Conservation (phyloP, 1,284 basidiomycete genomes). For the Kalmanozyma brasiliensis region DNA sequence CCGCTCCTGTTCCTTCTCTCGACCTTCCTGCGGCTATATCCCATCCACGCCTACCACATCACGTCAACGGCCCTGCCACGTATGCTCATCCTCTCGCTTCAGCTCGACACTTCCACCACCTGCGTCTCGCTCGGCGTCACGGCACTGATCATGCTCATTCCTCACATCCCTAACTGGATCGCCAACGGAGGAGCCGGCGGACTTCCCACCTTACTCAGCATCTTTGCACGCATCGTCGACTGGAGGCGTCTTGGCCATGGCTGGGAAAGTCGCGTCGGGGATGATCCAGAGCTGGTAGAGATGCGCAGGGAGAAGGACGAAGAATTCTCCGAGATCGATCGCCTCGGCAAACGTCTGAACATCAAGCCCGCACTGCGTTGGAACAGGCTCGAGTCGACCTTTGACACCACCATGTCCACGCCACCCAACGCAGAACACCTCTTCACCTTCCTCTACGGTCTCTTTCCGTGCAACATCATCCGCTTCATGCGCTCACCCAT, state of each 20-base stretch:
- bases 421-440: slow-evolving; percentile 62
- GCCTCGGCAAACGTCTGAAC: slow-evolving; percentile 55
- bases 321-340: slow-evolving; percentile 51
- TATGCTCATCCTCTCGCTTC: slow-evolving; percentile 52
- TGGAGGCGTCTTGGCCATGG: slow-evolving; percentile 55
- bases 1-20: slow-evolving; percentile 61
- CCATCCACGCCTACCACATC: slow-evolving; percentile 63
- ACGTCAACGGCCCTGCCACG: slow-evolving; percentile 57
- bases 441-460: slow-evolving; percentile 84
- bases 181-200: slow-evolving; percentile 58
- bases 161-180: slow-evolving; percentile 64
- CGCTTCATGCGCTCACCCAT: slow-evolving; percentile 78
- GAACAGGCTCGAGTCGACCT: slow-evolving; percentile 52
- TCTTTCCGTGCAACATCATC: slow-evolving; percentile 85
- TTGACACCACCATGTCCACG: slow-evolving; percentile 48
- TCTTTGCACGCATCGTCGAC: slow-evolving; percentile 62
- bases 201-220: slow-evolving; percentile 55
- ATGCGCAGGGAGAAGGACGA: slow-evolving; percentile 52
- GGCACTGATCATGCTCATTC: slow-evolving; percentile 63
- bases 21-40: slow-evolving; percentile 59
- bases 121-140: slow-evolving; percentile 56
- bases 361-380: slow-evolving; percentile 49
- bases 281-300: slow-evolving; percentile 34
- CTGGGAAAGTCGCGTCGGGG: slow-evolving; percentile 52
- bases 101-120: slow-evolving; percentile 59